phyloP scores from a whole-genome alignment of 352 stramenopile species.

The Aphanomyces cochlioides region DNA sequence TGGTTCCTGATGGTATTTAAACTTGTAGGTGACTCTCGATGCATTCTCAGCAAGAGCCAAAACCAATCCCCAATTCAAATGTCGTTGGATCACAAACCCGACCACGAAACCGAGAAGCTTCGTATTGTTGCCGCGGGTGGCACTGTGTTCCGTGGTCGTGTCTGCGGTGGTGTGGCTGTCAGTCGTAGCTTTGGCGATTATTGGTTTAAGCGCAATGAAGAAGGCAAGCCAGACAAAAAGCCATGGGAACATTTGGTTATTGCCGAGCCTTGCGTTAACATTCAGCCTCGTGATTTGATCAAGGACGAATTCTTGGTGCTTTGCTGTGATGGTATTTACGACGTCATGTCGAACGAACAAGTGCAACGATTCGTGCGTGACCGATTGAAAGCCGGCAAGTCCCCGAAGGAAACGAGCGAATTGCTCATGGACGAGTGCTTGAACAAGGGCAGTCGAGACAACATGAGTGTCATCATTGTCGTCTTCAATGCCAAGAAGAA shows the following conservation, averaged over 20 bases:
- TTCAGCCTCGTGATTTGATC: constrained; percentile 65
- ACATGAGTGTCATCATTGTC: constrained; percentile 84
- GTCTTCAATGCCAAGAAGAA: constrained; percentile 49
- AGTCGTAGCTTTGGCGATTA: constrained; percentile 85
- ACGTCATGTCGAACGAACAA: constrained; percentile 94
- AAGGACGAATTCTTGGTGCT: constrained; percentile 92
- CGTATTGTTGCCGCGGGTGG: constrained; percentile 77
- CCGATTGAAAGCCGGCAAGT: constrained; percentile 59
- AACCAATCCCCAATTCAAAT: constrained; percentile 67
- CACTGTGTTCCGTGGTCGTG: constrained; percentile 78
- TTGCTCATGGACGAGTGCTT: constrained; percentile 79
- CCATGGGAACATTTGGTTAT: constrained; percentile 83
- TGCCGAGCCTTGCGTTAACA: constrained; percentile 72
- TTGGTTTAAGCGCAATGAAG: constrained; percentile 84
- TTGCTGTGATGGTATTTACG: constrained; percentile 91
- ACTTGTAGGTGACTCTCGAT: constrained; percentile 64
- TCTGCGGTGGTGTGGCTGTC: constrained; percentile 84
- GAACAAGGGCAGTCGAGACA: constrained; percentile 75
- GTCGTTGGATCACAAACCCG: constrained; percentile 83
- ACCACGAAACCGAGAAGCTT: constrained; percentile 83
- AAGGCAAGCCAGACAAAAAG: constrained; percentile 70
- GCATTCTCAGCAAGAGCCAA: constrained; percentile 77
- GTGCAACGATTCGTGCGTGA: constrained; percentile 84
- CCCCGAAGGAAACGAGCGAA: constrained; percentile 68
- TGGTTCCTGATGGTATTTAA: not conserved